These are phyloP conservation scores for Dendrocalamus sinicus DNA, from an alignment of 176 grass and related monocot genomes.

Conservation along the genomic window DNA sequence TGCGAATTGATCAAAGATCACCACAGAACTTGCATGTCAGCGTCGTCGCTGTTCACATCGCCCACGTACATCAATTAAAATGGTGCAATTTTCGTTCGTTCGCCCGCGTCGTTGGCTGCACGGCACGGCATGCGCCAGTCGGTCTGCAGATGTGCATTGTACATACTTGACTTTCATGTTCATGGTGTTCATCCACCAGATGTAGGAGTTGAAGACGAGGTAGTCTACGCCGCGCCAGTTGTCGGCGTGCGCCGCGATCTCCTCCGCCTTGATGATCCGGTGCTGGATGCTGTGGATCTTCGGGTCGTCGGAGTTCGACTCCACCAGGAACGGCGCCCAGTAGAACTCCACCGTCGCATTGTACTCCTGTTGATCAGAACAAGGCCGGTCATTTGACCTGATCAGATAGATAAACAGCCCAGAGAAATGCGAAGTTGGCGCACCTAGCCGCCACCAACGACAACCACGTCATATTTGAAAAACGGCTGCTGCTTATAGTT, in stretches of 20 bases:
- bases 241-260: conserved; percentile 54
- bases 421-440: background rate
- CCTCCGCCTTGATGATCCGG: conserved; percentile 65
- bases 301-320: conserved; percentile 78
- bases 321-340: conserved; percentile 90
- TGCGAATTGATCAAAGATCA: conserved; percentile 34
- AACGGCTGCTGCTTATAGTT: background rate
- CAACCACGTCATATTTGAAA: background rate
- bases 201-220: conserved; percentile 78
- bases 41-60: conserved; percentile 31
- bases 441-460: conserved; percentile 16
- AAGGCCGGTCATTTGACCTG: background rate
- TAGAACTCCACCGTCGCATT: conserved; percentile 86
- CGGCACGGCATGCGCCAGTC: background rate
- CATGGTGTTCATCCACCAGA: conserved; percentile 85
- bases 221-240: conserved; percentile 71
- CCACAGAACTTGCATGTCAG: background rate
- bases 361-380: conserved; percentile 47
- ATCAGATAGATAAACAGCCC: conserved; percentile 1
- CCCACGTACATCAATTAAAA: background rate
- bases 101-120: background rate
- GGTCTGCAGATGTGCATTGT: background rate
- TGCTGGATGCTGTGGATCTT: conserved; percentile 76
- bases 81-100: background rate
- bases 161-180: conserved; percentile 69